A percentile compares a stretch with the other conserved stretches of the same genome.
These are phyloP conservation scores for Sextonia rubra DNA, from an alignment of 164 flowering plant genomes.

Conservation along the genomic window DNA sequence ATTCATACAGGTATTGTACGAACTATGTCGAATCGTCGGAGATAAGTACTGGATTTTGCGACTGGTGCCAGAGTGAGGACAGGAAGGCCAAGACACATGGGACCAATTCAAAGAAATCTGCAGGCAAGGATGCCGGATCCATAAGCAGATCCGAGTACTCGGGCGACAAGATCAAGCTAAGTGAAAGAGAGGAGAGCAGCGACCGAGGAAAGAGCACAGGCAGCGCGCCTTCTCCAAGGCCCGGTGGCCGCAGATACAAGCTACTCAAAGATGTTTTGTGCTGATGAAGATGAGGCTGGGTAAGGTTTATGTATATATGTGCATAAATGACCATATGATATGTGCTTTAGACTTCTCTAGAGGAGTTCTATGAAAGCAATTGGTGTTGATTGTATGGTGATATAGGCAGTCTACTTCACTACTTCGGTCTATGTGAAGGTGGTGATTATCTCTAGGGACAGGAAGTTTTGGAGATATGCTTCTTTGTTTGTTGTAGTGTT, in stretches of 20 bases:
- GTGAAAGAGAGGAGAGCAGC: slow-evolving; percentile 25
- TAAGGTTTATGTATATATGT: neutral
- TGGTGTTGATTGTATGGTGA: too few species aligned
- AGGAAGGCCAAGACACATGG: slow-evolving; percentile 20
- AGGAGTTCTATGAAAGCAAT: too few species aligned
- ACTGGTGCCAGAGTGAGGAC: slow-evolving; percentile 84
- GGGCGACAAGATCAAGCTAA: slow-evolving; percentile 24
- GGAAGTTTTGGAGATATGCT: too few species aligned
- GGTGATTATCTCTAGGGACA: too few species aligned
- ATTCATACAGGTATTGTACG: slow-evolving; percentile 69
- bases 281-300: slow-evolving; percentile 19
- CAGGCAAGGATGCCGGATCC: slow-evolving; percentile 4
- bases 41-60: slow-evolving; percentile 47
- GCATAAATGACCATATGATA: neutral
- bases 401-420: too few species aligned
- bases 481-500: too few species aligned
- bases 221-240: slow-evolving; percentile 64
- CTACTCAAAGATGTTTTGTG: slow-evolving; percentile 99
- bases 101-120: slow-evolving; percentile 29
- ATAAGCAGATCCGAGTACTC: neutral
- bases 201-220: slow-evolving; percentile 36
- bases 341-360: too few species aligned
- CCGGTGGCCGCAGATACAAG: slow-evolving; percentile 77
- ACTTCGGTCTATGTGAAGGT: too few species aligned
- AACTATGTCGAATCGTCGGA: slow-evolving; percentile 42